Conservation (phyloP, 208 protist genomes). For the Phytomonas sp. region DNA sequence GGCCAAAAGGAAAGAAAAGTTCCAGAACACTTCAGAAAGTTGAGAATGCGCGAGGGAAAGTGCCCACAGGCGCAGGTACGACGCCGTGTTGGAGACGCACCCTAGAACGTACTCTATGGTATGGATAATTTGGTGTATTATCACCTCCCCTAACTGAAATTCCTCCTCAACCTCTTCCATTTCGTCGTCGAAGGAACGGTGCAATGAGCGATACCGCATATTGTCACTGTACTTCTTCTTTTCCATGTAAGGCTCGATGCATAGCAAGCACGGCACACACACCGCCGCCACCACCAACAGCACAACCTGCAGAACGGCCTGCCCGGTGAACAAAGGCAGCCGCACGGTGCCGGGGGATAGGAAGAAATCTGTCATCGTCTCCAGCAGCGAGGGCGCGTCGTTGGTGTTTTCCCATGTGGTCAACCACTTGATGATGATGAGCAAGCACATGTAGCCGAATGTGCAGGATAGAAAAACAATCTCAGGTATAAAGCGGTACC, state of each 20-base stretch:
- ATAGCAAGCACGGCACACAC: constrained; percentile 80
- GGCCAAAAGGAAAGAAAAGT: constrained; percentile 67
- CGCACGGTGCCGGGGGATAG: constrained; percentile 71
- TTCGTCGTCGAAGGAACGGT: constrained; percentile 6
- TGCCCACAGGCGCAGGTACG: constrained; percentile 99
- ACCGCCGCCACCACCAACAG: constrained; percentile 65
- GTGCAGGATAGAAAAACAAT: constrained; percentile 93
- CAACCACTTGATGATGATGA: constrained; percentile 97
- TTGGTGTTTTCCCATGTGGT: constrained; percentile 82
- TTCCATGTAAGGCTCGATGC: constrained; percentile 74
- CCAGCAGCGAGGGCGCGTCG: constrained; percentile 77
- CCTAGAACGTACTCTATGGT: constrained; percentile 99
- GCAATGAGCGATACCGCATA: constrained; percentile 24
- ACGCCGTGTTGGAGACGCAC: constrained; percentile 99
- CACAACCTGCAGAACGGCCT: constrained; percentile 75
- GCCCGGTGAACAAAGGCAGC: constrained; percentile 66
- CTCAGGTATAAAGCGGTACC: constrained; percentile 95
- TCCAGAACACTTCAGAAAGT: constrained; percentile 91
- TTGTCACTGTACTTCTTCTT: constrained; percentile 22
- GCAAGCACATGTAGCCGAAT: constrained; percentile 95
- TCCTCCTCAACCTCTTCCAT: constrained; percentile 54
- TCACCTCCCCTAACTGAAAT: constrained; percentile 93
- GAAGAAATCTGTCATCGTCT: constrained; percentile 93
- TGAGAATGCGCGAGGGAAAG: constrained; percentile 98
- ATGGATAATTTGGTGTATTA: constrained; percentile 98